Base-by-base conservation (phyloP, 2,329 filamentous ascomycete species). In the Xylariales sp. region DNA sequence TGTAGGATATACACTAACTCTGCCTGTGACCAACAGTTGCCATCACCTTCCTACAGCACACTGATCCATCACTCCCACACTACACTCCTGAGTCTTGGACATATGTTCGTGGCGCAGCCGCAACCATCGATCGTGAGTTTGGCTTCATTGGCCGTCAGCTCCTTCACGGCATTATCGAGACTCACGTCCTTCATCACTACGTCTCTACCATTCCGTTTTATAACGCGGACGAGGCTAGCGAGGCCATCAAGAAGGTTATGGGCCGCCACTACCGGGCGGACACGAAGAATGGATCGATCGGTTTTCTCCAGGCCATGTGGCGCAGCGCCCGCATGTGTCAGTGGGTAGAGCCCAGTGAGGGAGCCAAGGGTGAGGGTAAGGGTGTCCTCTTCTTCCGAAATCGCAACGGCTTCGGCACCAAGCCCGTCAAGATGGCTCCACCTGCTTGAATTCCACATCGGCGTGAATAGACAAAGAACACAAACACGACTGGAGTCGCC, bases 41-140 rank as follows among this genome's bases (percentile, higher is more conserved):
- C 62, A 97, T 97, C 65, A 97, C 91, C 52, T 97, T 82, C 77
- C 81, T 97, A 46, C 91, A 97, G 69, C 91, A 97, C 78, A 96
- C 91, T 59, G 90, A 97, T 63, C 90, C 90, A 33, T 81, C 85
- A 29, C 85, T 97, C 31, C 91, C 91, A 43, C 91, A 97, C 76
- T 97, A 97, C 76, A 78, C 83, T 40, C 77, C 81, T 43, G 76
- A 85, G 47, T 78, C 85, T 56, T 97, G 91, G 91, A 95, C 85
- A 69, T 97, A 89, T 59, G 82, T 90, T 49, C 89, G 91, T 51
- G 91, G 91, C 54, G 91, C 91, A 41, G 90, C 89, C 42, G 90
- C 91, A 41, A 97, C 91, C 45, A 95, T 97, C 55, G 91, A 97
- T 60, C 90, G 91, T 55, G 91, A 97, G 64, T 95, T 96, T 58